These are phyloP conservation scores for Mortierella antarctica DNA, from an alignment of 192 early-diverging fungal genomes.

Conservation along the genomic window DNA sequence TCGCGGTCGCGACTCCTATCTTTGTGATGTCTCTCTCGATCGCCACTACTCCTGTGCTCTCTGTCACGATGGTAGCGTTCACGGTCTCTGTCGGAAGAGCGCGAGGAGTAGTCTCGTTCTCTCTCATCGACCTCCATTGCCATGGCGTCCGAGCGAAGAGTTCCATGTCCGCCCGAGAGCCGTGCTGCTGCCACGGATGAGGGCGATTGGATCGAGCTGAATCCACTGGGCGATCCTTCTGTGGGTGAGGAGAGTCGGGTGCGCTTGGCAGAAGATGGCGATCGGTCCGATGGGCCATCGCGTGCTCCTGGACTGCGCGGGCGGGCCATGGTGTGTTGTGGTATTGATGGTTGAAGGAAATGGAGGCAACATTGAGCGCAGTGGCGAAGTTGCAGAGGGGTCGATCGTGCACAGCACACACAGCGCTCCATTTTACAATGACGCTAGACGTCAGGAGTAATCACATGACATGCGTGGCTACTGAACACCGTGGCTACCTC, in stretches of 20 bases:
- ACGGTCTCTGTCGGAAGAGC: background rate
- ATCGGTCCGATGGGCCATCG: conserved; percentile 41
- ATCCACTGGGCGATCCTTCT: conserved; percentile 15
- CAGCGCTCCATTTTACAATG: no score
- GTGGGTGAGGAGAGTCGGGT: conserved; percentile 33
- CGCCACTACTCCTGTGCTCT: background rate
- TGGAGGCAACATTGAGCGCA: no score
- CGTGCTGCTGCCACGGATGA: conserved; percentile 24
- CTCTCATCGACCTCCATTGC: conserved; percentile 20
- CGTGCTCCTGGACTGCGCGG: conserved; percentile 37
- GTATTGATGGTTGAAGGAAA: no score
- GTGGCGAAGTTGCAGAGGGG: no score
- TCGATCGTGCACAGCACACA: no score
- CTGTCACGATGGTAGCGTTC: conserved; percentile 25
- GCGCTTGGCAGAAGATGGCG: conserved; percentile 49
- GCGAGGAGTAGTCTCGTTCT: conserved; percentile 5
- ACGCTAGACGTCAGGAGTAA: no score
- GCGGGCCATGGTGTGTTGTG: conserved; percentile 19
- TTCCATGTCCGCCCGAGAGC: conserved; percentile 12
- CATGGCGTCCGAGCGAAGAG: conserved; percentile 40
- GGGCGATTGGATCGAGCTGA: conserved; percentile 23
- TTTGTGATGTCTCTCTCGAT: conserved; percentile 7
- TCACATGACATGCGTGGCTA: no score
- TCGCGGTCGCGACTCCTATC: conserved; percentile 3
- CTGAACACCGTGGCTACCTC: no score